Conservation (phyloP, 1,284 basidiomycete species). For the Vanrija pseudolonga region DNA sequence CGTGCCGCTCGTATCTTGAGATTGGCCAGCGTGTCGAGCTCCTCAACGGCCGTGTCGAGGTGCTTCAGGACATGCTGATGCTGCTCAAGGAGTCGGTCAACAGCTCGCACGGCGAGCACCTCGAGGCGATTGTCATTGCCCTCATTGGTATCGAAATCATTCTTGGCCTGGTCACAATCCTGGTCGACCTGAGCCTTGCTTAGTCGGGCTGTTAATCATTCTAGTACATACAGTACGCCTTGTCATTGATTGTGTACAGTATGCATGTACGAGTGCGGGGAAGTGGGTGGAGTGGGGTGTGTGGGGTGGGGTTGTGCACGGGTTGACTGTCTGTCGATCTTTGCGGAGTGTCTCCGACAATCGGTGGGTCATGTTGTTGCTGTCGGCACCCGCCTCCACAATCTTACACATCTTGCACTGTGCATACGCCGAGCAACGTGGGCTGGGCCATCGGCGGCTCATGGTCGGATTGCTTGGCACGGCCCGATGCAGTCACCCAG, state of each 20-base stretch:
- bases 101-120: constrained; percentile 80
- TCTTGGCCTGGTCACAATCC: constrained; percentile 66
- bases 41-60: constrained; percentile 90
- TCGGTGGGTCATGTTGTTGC: too few species aligned
- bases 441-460: too few species aligned
- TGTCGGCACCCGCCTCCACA: too few species aligned
- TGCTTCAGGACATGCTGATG: constrained; percentile 95
- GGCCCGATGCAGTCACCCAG: too few species aligned
- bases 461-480: too few species aligned
- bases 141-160: constrained; percentile 62
- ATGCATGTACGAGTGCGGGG: background rate
- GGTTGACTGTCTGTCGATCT: too few species aligned
- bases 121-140: constrained; percentile 93
- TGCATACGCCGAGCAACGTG: too few species aligned
- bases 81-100: constrained; percentile 87
- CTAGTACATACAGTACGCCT: background rate
- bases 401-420: too few species aligned
- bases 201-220: constrained; percentile 5
- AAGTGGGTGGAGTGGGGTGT: too few species aligned
- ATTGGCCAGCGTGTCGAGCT: constrained; percentile 91
- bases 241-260: background rate
- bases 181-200: constrained; percentile 60
- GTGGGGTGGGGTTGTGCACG: too few species aligned
- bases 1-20: constrained; percentile 87
- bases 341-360: too few species aligned